Evolutionary conservation across 345 rosid genomes (phyloP).

Genomic region (Erucastrum elatum): DNA sequence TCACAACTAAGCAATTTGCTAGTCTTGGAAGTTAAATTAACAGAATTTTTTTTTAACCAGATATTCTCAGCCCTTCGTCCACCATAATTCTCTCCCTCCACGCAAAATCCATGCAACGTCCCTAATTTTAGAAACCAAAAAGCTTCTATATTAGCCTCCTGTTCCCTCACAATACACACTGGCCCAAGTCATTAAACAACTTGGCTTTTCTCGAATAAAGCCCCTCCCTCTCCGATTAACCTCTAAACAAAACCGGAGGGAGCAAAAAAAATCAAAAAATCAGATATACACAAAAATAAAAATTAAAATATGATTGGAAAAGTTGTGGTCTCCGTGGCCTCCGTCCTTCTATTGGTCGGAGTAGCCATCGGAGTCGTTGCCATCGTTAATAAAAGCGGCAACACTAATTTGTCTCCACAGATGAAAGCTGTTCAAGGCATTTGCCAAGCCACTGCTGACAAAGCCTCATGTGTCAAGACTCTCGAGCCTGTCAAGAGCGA

Average conservation of each 20-base stretch:
- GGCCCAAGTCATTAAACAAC: conserved; percentile 40
- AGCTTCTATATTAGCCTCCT: conserved; percentile 19
- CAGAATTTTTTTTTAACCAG: conserved; percentile 7
- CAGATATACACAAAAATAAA: conserved; percentile 3
- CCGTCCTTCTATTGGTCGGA: conserved; percentile 52
- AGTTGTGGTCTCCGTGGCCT: conserved; percentile 48
- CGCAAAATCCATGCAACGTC: conserved; percentile 29
- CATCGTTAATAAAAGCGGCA: conserved; percentile 15
- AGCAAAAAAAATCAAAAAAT: conserved; percentile 5
- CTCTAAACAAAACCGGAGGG: conserved; percentile 38
- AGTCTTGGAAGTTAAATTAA: background rate
- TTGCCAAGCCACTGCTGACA: conserved; percentile 50
- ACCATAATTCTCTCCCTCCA: conserved; percentile 24
- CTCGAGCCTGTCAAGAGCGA: conserved; percentile 47
- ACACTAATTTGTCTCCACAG: conserved; percentile 29
- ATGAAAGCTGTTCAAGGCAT: conserved; percentile 48
- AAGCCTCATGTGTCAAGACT: conserved; percentile 57
- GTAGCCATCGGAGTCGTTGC: conserved; percentile 49
- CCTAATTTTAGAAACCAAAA: conserved; percentile 34
- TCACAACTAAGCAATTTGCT: conserved; percentile 21
- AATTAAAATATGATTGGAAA: conserved; percentile 38
- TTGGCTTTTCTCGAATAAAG: conserved; percentile 43
- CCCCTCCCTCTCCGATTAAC: conserved; percentile 42
- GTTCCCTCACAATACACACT: conserved; percentile 14
- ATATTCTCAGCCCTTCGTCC: conserved; percentile 25